Evolutionary conservation across 805 yeast species (phyloP).

Genomic region (Allodekkera sacchari): DNA sequence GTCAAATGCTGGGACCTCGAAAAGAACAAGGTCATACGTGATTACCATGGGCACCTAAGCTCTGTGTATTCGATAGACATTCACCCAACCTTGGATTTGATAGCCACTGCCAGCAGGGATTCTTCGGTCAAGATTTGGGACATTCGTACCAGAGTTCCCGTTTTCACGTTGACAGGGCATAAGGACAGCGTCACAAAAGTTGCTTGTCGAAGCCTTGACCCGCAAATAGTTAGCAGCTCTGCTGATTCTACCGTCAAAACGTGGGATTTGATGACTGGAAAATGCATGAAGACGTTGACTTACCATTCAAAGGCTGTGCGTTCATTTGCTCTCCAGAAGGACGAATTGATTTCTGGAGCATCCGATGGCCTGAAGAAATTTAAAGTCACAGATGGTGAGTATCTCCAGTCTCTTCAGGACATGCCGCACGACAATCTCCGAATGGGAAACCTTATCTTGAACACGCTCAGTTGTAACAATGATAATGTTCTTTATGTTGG

Average conservation of each 20-base stretch:
- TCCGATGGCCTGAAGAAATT: constrained; percentile 79
- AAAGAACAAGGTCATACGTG: constrained; percentile 68
- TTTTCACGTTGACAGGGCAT: constrained; percentile 78
- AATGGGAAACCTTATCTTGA: constrained; percentile 41
- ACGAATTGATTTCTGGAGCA: constrained; percentile 77
- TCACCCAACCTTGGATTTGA: constrained; percentile 80
- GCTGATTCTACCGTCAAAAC: constrained; percentile 77
- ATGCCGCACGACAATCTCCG: constrained; percentile 21
- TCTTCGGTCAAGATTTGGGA: constrained; percentile 89
- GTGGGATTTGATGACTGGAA: constrained; percentile 88
- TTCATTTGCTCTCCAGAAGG: constrained; percentile 56
- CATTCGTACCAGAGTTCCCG: constrained; percentile 67
- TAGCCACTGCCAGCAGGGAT: constrained; percentile 87
- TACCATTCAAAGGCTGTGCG: constrained; percentile 82
- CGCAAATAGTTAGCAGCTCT: constrained; percentile 78
- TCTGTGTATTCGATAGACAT: constrained; percentile 78
- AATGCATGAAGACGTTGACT: constrained; percentile 61
- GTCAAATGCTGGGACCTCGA: constrained; percentile 96
- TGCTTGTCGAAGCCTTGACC: constrained; percentile 61
- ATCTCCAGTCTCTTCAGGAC: constrained; percentile 39
- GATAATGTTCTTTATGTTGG: constrained; percentile 70
- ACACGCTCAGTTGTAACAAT: constrained; percentile 55
- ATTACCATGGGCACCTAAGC: constrained; percentile 90
- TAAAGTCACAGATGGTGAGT: constrained; percentile 69
- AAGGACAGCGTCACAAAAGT: constrained; percentile 66